Base-by-base conservation (phyloP, 2,329 filamentous ascomycete species). In the Aspergillus sojae region DNA sequence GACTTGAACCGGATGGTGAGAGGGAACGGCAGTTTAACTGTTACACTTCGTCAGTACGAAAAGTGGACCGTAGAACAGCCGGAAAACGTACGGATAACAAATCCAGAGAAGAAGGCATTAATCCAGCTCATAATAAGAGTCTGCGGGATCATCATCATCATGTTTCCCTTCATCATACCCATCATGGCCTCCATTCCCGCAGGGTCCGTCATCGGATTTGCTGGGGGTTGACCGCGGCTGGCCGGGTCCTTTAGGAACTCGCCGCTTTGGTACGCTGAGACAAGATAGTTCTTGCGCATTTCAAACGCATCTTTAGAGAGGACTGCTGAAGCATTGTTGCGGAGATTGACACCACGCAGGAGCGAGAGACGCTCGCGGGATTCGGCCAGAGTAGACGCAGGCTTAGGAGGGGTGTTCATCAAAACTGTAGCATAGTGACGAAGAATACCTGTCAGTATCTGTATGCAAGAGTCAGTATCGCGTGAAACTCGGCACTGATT, bases 131-230 rank as follows among this genome's bases (percentile, higher is more conserved):
- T 99, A 71, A 99, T 99, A 76, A 99, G 81, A 6, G 94, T 98
- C 80, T 99, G 97, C 56, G 95, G 95, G 63, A 99, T 93, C 83
- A 99, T 98, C 95, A 98, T 99, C 68, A 95, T 94, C 91, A 99
- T 97, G 77, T 99, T 97, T 62, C 94, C 94, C 87, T 99, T 99
- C 92, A 99, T 96, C 93, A 97, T 97, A 70, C 95, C 94, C 95
- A 99, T 99, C 95, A 99, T 99, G 70, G 94, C 94, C 76, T 99
- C 96, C 95, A 99, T 99, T 63, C 92, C 93, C 55, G 91, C 91
- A 26, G 96, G 96, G 78, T 99, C 95, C 12, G 91, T 92, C 88
- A 99, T 93, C 4, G 95, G 95, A 80, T 98, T 99, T 43, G 92
- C 88, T 23, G 93, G 90, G 3, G 93, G 91, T 80, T 97, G 92